Conservation (phyloP, 169 alveolate genomes). For the Babesia bovis region DNA sequence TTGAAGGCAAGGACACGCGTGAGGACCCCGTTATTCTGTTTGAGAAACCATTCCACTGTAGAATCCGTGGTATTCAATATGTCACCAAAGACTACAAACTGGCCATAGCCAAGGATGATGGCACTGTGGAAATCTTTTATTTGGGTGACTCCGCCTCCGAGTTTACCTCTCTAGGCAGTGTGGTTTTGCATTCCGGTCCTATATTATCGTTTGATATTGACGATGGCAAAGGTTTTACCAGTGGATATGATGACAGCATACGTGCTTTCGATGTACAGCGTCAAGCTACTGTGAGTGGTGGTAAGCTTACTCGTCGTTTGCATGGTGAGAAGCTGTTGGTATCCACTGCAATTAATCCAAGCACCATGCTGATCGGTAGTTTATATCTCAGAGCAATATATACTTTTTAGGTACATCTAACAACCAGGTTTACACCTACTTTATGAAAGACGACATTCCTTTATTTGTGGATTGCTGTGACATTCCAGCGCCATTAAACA, state of each 20-base stretch:
- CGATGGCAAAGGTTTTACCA: constrained; percentile 62
- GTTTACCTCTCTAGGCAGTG: constrained; percentile 53
- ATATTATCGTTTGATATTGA: constrained; percentile 54
- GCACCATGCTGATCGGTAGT: constrained; percentile 22
- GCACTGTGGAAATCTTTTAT: constrained; percentile 34
- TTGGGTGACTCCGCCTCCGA: constrained; percentile 29
- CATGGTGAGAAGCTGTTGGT: constrained; percentile 73
- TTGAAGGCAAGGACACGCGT: constrained; percentile 2
- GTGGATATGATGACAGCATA: constrained; percentile 77
- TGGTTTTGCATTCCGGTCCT: constrained; percentile 69
- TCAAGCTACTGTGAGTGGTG: constrained; percentile 71
- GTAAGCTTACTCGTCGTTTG: constrained; percentile 71
- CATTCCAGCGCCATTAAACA: constrained; percentile 43
- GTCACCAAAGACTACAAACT: constrained; percentile 24
- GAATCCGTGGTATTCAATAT: constrained; percentile 38
- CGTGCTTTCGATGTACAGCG: constrained; percentile 55
- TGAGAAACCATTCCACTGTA: constrained; percentile 28
- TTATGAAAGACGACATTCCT: constrained; percentile 60
- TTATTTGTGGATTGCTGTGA: constrained; percentile 25
- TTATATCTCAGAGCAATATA: not conserved
- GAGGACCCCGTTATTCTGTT: constrained; percentile 18
- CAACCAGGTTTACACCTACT: constrained; percentile 46
- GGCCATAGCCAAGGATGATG: constrained; percentile 59
- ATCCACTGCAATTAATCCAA: constrained; percentile 15
- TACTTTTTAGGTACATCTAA: constrained; percentile 26